Conservation (phyloP, 441 rosid species). For the Populus trichocarpa region DNA sequence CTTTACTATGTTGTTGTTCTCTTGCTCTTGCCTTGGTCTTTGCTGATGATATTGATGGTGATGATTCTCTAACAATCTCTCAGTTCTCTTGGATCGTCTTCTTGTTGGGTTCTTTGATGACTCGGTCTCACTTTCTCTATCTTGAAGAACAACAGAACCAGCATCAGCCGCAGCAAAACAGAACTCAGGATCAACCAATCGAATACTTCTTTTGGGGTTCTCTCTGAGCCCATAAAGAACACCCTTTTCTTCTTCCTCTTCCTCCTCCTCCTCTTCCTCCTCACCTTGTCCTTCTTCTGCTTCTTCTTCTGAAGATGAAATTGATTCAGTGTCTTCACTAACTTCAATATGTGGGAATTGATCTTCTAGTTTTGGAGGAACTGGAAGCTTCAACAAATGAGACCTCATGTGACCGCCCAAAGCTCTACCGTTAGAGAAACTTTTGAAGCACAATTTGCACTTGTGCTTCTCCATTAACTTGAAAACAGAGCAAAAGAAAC, state of each 20-base stretch:
- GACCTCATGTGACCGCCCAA: slow-evolving; percentile 92
- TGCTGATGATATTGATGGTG: slow-evolving; percentile 19
- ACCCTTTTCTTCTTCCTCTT: slow-evolving; percentile 18
- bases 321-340: slow-evolving; percentile 36
- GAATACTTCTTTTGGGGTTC: slow-evolving; percentile 54
- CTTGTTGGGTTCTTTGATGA: slow-evolving; percentile 69
- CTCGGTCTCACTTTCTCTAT: slow-evolving; percentile 79
- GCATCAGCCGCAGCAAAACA: slow-evolving; percentile 43
- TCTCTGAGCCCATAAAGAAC: slow-evolving; percentile 42
- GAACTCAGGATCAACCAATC: slow-evolving; percentile 63
- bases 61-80: slow-evolving; percentile 34
- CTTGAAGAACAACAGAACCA: slow-evolving; percentile 55
- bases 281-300: slow-evolving; percentile 13
- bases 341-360: slow-evolving; percentile 29
- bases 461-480: slow-evolving; percentile 60
- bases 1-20: slow-evolving; percentile 13
- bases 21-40: slow-evolving; percentile 12
- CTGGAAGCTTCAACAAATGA: slow-evolving; percentile 56
- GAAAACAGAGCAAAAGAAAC: slow-evolving; percentile 17
- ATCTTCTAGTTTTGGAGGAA: slow-evolving; percentile 30
- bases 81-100: slow-evolving; percentile 64
- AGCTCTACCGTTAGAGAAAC: slow-evolving; percentile 69
- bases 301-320: slow-evolving; percentile 32
- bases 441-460: slow-evolving; percentile 66
- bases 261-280: slow-evolving; percentile 17